Base-by-base conservation (phyloP, 1,284 basidiomycete species). In the Rhodotorula sp. region DNA sequence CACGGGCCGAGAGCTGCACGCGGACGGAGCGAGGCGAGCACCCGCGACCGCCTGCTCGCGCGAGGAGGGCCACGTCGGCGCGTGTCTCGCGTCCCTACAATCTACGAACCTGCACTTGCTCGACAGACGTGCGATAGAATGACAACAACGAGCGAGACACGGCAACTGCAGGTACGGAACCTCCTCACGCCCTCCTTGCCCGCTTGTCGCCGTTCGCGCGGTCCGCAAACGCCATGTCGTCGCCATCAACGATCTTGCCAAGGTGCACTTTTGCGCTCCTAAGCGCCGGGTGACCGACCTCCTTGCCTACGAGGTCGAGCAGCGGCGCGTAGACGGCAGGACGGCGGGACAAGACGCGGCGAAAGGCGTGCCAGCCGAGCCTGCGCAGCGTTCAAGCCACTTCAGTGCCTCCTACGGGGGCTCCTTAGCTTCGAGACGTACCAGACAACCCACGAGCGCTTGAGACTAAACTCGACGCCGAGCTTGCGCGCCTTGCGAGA, bases 291-390 rank as follows among this genome's bases (percentile, higher is more conserved):
- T 13, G 16, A 8, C 48, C 21, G 23, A 67, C 23, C 41, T 67
- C 54, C 17, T 13, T n/a, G 17, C 2, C 7, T 8, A 67, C 25
- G 4, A 25, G 13, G 16, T 34, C 14, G 13, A 61, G n/a, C 1
- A 60, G 23, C 48, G 65, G n/a, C 2, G 66, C 45, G 78, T 90
- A 89, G 12, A 80, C 80, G 23, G 85, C 82, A 41, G 86, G 83
- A 74, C 88, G 90, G 46, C 82, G 83, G 3, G 83, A 83, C 7
- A 94, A 80, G 49, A 92, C 85, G 17, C 85, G 82, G 74, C 87
- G 84, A 79, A 93, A 91, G 2, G 92, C 92, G 71, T 89, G 87
- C 58, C 84, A 85, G 21, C 92, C 91, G n/a, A 95, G 84, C 88
- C 92, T 94, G 77, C n/a, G 25, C 34, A 34, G 34, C 34, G 34